Evolutionary conservation across 371 early-diverging fungal genomes (phyloP), one percentile per base, ranked within the genome.

Genomic region (Rhizopus arrhizus): DNA sequence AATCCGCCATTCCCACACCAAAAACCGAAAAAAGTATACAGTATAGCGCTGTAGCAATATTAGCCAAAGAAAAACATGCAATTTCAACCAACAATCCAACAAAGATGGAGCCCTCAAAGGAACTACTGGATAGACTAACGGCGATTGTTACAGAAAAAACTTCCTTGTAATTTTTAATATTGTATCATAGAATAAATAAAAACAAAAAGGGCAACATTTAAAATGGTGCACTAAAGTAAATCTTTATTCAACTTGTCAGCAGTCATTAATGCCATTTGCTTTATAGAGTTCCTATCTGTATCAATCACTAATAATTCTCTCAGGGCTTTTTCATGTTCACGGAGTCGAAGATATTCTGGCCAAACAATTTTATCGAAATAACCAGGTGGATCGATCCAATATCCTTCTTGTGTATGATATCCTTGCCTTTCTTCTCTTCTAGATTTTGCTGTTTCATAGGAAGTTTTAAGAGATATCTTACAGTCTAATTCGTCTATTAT

Each of bases 301-400:
- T 73, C 51, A 15, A 76, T 47, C 9, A 52, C 48, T 5, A 73
- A 48, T 2, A 76, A 47, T 16, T 66, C 61, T 15, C 64, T 49
- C 5, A 68, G 54, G 4, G 53, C 57, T 7, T 57, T 53, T 22
- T 63, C 63, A 38, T 68, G 66, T 32, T 58, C 22, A 28, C 45
- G 59, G 65, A 83, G 82, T 29, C 70, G 61, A 4, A 85, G 41
- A 68, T 86, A 92, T 53, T 89, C 81, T 10, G 94, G 93, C 91
- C 92, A 95, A 4, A 95, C 95, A 62, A 92, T 77, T 2, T 75
- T 62, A 56, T 91, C 89, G 77, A 93, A 95, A 64, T 93, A 95
- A 2, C 82, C 84, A 1, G 92, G 92, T n/a, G 95, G 93, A 70
- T 95, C 95, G 0, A 62, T 69, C 94, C 93, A 91, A 47, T 85